phyloP scores from a whole-genome alignment of 257 asterid genomes.

The Penstemon barbatus region DNA sequence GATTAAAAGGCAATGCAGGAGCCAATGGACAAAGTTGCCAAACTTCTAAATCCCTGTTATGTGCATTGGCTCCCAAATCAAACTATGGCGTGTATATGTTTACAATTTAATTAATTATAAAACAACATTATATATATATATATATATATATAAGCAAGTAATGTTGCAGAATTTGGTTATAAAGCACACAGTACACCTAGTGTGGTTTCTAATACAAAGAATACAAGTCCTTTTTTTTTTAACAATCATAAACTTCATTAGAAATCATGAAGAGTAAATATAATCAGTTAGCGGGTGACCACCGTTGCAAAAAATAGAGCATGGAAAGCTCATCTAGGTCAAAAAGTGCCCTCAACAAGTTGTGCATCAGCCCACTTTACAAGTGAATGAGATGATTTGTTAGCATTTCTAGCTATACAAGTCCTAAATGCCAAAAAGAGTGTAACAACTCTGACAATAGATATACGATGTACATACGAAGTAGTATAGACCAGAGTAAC shows the following conservation, averaged over 20 bases:
- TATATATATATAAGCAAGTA: too few species aligned
- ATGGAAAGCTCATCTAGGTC: too few species aligned
- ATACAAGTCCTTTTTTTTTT: neutral
- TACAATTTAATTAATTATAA: constrained; percentile 3
- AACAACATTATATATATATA: constrained; percentile 1
- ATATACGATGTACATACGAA: constrained; percentile 5
- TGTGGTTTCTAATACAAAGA: too few species aligned
- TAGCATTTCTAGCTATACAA: neutral
- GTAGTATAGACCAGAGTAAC: constrained; percentile 15
- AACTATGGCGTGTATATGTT: constrained; percentile 8
- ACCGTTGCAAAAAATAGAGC: too few species aligned
- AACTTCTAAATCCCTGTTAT: constrained; percentile 8
- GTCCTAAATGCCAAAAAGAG: constrained; percentile 19
- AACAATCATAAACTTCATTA: neutral
- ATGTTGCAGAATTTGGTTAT: neutral
- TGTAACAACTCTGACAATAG: constrained; percentile 11
- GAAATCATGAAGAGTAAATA: neutral
- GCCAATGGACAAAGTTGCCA: neutral
- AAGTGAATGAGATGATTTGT: too few species aligned
- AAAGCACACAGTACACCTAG: neutral
- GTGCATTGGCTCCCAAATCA: constrained; percentile 6
- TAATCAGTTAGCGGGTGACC: too few species aligned
- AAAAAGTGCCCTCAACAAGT: too few species aligned
- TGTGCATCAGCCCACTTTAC: too few species aligned
- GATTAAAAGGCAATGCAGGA: neutral